phyloP scores from a whole-genome alignment of 345 rosid genomes.

The Carallia brachiata region DNA sequence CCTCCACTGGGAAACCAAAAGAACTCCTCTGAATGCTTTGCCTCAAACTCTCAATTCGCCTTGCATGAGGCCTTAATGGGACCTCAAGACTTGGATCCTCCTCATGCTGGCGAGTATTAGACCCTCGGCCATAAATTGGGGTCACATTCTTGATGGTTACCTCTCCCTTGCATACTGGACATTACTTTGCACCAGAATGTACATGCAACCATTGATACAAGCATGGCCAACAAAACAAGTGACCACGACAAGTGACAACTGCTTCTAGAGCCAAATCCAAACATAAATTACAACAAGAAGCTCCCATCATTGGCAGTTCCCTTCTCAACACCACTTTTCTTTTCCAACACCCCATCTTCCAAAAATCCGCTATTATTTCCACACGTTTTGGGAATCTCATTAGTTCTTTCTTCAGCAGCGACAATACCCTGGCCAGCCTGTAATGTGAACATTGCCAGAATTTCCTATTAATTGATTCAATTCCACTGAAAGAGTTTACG shows the following conservation, averaged over 20 bases:
- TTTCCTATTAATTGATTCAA: slow-evolving; percentile 53
- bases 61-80: slow-evolving; percentile 76
- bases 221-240: slow-evolving; percentile 36
- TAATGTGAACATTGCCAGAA: slow-evolving; percentile 42
- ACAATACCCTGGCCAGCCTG: slow-evolving; percentile 91
- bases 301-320: slow-evolving; percentile 58
- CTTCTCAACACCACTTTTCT: slow-evolving; percentile 56
- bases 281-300: slow-evolving; percentile 39
- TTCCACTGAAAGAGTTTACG: slow-evolving; percentile 53
- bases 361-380: slow-evolving; percentile 62
- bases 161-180: slow-evolving; percentile 98
- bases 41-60: slow-evolving; percentile 86
- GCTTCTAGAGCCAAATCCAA: slow-evolving; percentile 30
- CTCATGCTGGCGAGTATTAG: slow-evolving; percentile 46
- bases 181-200: slow-evolving; percentile 78
- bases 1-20: slow-evolving; percentile 69
- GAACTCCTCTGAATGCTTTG: slow-evolving; percentile 64
- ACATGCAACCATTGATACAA: slow-evolving; percentile 28
- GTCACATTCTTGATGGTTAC: slow-evolving; percentile 69
- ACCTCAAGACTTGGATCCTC: slow-evolving; percentile 62
- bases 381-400: slow-evolving; percentile 56
- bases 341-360: slow-evolving; percentile 50
- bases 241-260: slow-evolving; percentile 33
- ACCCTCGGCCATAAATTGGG: slow-evolving; percentile 85
- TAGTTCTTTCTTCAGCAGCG: slow-evolving; percentile 63